Evolutionary conservation across 78 protist genomes (phyloP).

Genomic region (Dictyostelium capitatum): DNA sequence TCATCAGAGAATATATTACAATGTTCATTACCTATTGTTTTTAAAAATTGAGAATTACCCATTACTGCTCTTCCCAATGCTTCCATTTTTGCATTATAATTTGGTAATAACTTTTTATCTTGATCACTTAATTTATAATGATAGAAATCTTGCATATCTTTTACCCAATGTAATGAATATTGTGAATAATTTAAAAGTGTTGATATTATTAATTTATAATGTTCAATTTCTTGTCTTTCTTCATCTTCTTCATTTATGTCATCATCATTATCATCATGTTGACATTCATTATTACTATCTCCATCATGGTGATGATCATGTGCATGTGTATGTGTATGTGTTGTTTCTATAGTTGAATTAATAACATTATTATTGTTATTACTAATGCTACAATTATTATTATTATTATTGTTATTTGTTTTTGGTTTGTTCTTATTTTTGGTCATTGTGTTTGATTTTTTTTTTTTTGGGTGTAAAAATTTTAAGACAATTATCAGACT

Average conservation of each 20-base stretch:
- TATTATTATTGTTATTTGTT: too few relatives aligned
- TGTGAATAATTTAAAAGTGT: constrained; percentile 60
- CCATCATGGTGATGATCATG: constrained; percentile 7
- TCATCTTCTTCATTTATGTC: constrained; percentile 5
- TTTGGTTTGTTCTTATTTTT: too few relatives aligned
- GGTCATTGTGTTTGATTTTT: too few relatives aligned
- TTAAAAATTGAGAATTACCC: constrained; percentile 40
- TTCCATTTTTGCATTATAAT: constrained; percentile 22
- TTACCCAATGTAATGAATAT: constrained; percentile 41
- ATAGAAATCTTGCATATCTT: constrained; percentile 45
- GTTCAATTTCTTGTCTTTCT: constrained; percentile 54
- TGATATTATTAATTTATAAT: constrained; percentile 59
- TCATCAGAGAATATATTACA: constrained; percentile 35
- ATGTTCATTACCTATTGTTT: constrained; percentile 37
- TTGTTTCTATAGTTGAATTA: too few relatives aligned
- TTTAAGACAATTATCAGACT: too few relatives aligned
- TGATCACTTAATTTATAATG: constrained; percentile 37
- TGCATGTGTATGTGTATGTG: background rate
- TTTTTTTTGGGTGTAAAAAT: too few relatives aligned
- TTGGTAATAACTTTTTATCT: constrained; percentile 50
- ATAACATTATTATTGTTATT: too few relatives aligned
- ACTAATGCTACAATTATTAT: too few relatives aligned
- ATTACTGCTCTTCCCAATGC: constrained; percentile 52
- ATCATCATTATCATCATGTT: background rate
- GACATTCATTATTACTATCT: background rate